Evolutionary conservation across 768 basidiomycete species (phyloP).

Genomic region (Rhizopogon rudus): DNA sequence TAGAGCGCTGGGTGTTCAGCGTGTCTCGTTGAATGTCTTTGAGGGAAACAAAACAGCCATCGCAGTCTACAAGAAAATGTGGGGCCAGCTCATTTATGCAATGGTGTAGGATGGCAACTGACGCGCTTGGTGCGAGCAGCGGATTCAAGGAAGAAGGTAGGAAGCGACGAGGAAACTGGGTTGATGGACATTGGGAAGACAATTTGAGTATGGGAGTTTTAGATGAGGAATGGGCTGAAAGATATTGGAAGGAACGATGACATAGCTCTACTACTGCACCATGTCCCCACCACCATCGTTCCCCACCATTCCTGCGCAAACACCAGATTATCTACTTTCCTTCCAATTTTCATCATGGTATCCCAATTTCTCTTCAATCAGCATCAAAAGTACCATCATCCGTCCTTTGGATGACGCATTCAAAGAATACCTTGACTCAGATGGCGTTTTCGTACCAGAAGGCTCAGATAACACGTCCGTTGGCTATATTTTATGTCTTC

Average conservation of each 20-base stretch:
- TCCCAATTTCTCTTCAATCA: conserved; percentile 54
- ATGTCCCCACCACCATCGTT: background rate
- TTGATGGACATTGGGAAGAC: conserved; percentile 28
- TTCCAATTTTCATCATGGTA: conserved; percentile 91
- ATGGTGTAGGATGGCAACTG: background rate
- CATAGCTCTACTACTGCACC: too few species aligned
- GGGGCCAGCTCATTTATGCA: conserved; percentile 5
- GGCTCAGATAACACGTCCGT: conserved; percentile 77
- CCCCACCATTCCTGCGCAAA: conserved; percentile 44
- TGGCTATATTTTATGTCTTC: background rate
- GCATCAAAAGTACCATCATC: conserved; percentile 72
- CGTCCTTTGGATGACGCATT: conserved; percentile 63
- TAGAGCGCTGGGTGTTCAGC: conserved; percentile 20
- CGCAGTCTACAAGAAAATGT: conserved; percentile 26
- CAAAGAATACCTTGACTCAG: conserved; percentile 68
- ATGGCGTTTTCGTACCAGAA: conserved; percentile 79
- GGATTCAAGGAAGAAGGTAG: conserved; percentile 30
- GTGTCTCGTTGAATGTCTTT: conserved; percentile 22
- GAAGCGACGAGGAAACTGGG: conserved; percentile 25
- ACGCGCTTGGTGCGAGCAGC: conserved; percentile 8
- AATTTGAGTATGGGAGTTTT: conserved; percentile 27
- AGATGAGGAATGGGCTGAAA: conserved; percentile 26
- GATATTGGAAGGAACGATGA: background rate
- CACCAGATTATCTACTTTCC: conserved; percentile 49
- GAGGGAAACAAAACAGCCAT: conserved; percentile 15